Conservation (phyloP, 768 basidiomycete species). For the Cubamyces lactineus region DNA sequence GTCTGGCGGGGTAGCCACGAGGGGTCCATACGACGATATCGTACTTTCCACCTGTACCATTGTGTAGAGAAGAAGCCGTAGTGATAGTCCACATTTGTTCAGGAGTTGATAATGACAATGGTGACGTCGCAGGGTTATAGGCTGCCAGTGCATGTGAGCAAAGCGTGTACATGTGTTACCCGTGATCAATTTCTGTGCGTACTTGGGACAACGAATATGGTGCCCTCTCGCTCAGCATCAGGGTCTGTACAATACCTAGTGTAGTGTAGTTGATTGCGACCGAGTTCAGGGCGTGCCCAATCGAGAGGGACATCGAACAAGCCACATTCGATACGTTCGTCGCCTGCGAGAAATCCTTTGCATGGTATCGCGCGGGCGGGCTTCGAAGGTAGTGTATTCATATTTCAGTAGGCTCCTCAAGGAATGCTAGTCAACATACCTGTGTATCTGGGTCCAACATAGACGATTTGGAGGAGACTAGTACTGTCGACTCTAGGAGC, state of each 20-base stretch:
- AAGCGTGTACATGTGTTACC: too few relatives aligned
- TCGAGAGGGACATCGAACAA: constrained; percentile 10
- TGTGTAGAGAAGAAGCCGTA: neutral
- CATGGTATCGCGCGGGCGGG: too few relatives aligned
- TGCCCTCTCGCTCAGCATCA: neutral
- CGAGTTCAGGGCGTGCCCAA: neutral
- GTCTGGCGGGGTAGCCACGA: neutral
- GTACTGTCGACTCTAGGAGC: too few relatives aligned
- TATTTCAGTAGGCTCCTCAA: too few relatives aligned
- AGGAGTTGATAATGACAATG: too few relatives aligned
- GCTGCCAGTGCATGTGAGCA: too few relatives aligned
- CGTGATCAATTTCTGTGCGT: neutral
- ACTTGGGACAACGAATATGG: constrained; percentile 13
- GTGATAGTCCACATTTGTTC: too few relatives aligned
- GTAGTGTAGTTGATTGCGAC: neutral
- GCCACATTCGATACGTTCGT: neutral
- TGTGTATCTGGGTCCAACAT: too few relatives aligned
- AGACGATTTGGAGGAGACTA: too few relatives aligned
- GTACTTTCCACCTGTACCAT: neutral
- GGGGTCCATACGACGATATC: constrained; percentile 12
- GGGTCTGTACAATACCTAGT: neutral
- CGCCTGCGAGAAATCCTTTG: neutral
- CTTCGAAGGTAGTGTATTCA: too few relatives aligned
- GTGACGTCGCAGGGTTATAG: too few relatives aligned
- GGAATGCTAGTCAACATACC: too few relatives aligned